Evolutionary conservation across 805 yeast species (phyloP).

Genomic region (Scheffersomyces coipomensis): DNA sequence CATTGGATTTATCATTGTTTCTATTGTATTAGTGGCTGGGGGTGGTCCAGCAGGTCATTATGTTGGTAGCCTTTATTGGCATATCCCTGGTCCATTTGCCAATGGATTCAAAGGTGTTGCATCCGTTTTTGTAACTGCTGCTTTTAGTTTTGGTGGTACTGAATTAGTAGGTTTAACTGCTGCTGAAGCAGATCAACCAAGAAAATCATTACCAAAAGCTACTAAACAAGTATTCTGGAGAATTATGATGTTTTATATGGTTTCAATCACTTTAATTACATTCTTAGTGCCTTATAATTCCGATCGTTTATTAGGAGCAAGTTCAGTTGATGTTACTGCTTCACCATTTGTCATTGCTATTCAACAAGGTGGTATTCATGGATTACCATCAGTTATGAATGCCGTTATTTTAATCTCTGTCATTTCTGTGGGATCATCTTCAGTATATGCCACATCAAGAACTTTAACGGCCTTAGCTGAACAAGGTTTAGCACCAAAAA

Average conservation of each 20-base stretch:
- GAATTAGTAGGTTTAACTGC: conserved; percentile 76
- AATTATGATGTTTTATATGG: conserved; percentile 66
- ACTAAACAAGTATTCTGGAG: conserved; percentile 85
- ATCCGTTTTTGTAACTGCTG: conserved; percentile 73
- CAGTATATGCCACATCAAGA: conserved; percentile 69
- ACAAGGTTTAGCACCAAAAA: conserved; percentile 60
- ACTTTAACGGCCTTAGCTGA: conserved; percentile 66
- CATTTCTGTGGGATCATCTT: conserved; percentile 70
- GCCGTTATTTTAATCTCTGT: conserved; percentile 69
- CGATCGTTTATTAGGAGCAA: conserved; percentile 44
- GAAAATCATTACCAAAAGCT: conserved; percentile 66
- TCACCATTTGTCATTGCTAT: conserved; percentile 78
- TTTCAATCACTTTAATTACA: conserved; percentile 52
- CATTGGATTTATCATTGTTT: conserved; percentile 58
- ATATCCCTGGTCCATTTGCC: conserved; percentile 67
- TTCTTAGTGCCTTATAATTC: conserved; percentile 71
- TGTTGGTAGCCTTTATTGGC: conserved; percentile 59
- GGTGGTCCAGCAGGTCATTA: conserved; percentile 56
- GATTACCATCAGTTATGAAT: conserved; percentile 68
- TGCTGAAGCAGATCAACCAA: conserved; percentile 72
- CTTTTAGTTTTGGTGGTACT: conserved; percentile 74
- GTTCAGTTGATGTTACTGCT: conserved; percentile 58
- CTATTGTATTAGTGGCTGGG: conserved; percentile 53
- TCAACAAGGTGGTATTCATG: conserved; percentile 61
- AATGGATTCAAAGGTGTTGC: conserved; percentile 68